Conservation (phyloP, 2,329 filamentous ascomycete genomes). For the Endoconidiophora laricicola region DNA sequence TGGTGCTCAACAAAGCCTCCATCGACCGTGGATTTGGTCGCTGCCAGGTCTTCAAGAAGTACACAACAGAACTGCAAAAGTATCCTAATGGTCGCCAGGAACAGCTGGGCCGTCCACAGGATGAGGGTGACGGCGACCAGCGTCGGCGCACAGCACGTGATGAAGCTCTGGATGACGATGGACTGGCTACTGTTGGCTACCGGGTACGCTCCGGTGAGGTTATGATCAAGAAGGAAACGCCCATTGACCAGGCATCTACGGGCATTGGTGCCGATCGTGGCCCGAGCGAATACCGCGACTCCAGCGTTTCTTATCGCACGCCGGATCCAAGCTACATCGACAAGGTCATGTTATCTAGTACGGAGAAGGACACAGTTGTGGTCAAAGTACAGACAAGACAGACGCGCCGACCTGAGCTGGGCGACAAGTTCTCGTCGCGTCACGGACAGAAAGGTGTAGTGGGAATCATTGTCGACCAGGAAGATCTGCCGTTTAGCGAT, state of each 20-base stretch:
- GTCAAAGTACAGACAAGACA: constrained; percentile 95
- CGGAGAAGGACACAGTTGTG: constrained; percentile 68
- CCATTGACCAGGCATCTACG: constrained; percentile 58
- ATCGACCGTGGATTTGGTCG: constrained; percentile 89
- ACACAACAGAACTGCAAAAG: constrained; percentile 68
- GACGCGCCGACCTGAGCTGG: constrained; percentile 82
- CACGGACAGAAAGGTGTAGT: constrained; percentile 98
- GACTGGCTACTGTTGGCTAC: constrained; percentile 73
- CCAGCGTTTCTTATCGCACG: constrained; percentile 62
- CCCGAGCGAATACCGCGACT: constrained; percentile 47
- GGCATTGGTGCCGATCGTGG: constrained; percentile 52
- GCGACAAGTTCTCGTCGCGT: constrained; percentile 96
- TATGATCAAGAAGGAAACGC: constrained; percentile 80
- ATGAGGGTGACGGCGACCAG: constrained; percentile 43
- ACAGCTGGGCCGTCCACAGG: constrained; percentile 42
- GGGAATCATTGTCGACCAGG: constrained; percentile 89
- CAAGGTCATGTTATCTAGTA: constrained; percentile 87
- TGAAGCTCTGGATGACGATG: constrained; percentile 63
- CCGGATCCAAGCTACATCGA: constrained; percentile 80
- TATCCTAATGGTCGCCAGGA: constrained; percentile 67
- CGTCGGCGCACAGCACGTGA: constrained; percentile 50
- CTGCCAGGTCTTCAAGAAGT: constrained; percentile 96
- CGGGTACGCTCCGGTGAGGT: constrained; percentile 63
- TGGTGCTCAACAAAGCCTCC: constrained; percentile 92
- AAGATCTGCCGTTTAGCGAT: constrained; percentile 93